Percentiles rank a stretch among this genome's conserved stretches.
phyloP scores from a whole-genome alignment of 345 rosid genomes.

The Salix dunnii region DNA sequence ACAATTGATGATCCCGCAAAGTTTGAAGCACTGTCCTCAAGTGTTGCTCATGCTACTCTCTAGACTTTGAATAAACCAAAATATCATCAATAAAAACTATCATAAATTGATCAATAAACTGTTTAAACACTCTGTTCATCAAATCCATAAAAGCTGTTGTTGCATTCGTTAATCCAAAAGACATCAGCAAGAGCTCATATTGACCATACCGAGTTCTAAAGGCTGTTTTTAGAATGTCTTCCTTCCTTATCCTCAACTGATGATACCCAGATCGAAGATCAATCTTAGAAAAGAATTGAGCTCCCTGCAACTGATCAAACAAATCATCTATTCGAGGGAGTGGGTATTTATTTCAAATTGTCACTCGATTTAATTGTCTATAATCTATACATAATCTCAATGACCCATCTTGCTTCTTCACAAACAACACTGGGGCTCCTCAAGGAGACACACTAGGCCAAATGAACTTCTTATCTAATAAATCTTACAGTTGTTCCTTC shows the following conservation, averaged over 20 bases:
- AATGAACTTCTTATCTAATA: neutral
- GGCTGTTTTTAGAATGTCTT: neutral
- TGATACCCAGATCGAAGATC: too few species aligned
- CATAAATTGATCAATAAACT: too few species aligned
- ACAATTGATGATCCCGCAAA: too few species aligned
- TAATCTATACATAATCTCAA: neutral
- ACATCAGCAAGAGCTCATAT: neutral
- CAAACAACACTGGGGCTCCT: neutral
- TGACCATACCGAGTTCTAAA: neutral
- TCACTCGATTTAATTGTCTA: neutral
- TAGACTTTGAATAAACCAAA: too few species aligned
- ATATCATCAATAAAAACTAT: too few species aligned
- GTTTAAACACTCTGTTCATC: fast-evolving
- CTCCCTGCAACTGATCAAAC: neutral
- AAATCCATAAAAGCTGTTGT: too few species aligned
- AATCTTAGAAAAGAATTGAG: too few species aligned
- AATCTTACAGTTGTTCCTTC: neutral
- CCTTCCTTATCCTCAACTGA: neutral
- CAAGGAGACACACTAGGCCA: neutral
- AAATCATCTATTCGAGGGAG: neutral
- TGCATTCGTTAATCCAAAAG: neutral
- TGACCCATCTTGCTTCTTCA: too few species aligned
- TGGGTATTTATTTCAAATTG: neutral
- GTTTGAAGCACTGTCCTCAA: too few species aligned
- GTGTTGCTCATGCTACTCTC: too few species aligned